Base-by-base conservation (phyloP, 169 alveolate species). In the Theileria annulata region DNA sequence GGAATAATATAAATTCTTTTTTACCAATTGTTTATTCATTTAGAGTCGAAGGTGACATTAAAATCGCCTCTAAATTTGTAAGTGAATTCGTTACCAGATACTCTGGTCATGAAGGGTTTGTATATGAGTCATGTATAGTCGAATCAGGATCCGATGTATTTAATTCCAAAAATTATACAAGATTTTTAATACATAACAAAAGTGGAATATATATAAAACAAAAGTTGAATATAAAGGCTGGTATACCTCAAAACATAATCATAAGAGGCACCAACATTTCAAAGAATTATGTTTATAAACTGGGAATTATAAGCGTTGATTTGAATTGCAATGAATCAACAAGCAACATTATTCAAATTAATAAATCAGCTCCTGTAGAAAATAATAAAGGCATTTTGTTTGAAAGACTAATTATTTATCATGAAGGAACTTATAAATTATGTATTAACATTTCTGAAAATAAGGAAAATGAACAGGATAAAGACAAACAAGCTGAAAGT, bases 141-240 rank as follows among this genome's bases (percentile, higher is more conserved):
- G 54, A 13, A 1, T 17, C 13, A 1, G 56, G 37, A 23, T 21
- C 56, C 48, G 77, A 31, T 3, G n/a, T 17, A 8, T 15, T 25
- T 4, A 56, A 49, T 9, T 15, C 19, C 3, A 60, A 5, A 15
- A 25, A 33, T 3, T 73, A 73, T 37, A 33, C 27, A 12, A 78
- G 71, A 1, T 69, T 80, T 3, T 25, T 67, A n/a, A 54, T 49
- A 12, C 56, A 48, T 2, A 25, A 48, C 19, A 71, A 33, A 30
- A 75, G 68, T 5, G 89, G 89, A 19, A 13, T 60, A 19, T 82
- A 33, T 56, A 68, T 58, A 51, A 70, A 60, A 75, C 86, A 75
- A 37, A 66, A 51, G 31, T 0, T 66, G 0, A 58, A 30, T 42
- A 17, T 75, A 51, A 54, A 23, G 54, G 47, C 73, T 0, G 70